Conservation (phyloP, 345 rosid species). For the Eucalyptus guilfoylei region DNA sequence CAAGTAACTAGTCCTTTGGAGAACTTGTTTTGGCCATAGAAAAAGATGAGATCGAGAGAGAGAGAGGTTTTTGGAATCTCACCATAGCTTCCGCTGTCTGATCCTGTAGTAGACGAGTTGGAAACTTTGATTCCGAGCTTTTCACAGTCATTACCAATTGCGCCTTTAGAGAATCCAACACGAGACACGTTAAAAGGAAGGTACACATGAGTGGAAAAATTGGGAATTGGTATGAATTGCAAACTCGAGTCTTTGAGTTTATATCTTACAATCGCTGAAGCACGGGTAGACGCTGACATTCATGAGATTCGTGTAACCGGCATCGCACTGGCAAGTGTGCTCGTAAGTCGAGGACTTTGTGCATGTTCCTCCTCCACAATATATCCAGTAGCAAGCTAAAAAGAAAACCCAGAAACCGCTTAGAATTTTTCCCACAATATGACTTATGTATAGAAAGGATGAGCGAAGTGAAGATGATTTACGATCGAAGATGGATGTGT, state of each 20-base stretch:
- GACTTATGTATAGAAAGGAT: background rate
- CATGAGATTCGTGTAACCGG: conserved; percentile 18
- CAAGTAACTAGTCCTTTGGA: background rate
- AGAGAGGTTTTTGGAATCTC: background rate
- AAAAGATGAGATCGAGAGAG: background rate
- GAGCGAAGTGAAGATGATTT: background rate
- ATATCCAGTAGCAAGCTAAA: conserved; percentile 30
- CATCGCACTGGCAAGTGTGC: conserved; percentile 9
- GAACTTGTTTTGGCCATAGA: background rate
- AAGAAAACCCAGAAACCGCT: background rate
- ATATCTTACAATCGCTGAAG: conserved; percentile 33
- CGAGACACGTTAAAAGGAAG: background rate
- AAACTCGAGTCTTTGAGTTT: background rate
- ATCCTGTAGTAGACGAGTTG: background rate
- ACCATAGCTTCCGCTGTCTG: conserved; percentile 12
- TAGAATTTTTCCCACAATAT: background rate
- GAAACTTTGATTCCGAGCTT: conserved; percentile 28
- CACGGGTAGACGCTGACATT: conserved; percentile 20
- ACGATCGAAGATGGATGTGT: conserved; percentile 38
- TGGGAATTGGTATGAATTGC: background rate
- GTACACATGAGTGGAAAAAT: background rate
- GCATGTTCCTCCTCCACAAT: conserved; percentile 33
- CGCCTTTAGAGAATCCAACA: conserved; percentile 13
- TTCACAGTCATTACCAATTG: conserved; percentile 35
- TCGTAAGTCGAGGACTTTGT: conserved; percentile 1